A percentile compares a stretch with the other conserved stretches of the same genome.
Evolutionary conservation across 1,139 yeast species (phyloP).

Genomic region (Taphrina betulina): DNA sequence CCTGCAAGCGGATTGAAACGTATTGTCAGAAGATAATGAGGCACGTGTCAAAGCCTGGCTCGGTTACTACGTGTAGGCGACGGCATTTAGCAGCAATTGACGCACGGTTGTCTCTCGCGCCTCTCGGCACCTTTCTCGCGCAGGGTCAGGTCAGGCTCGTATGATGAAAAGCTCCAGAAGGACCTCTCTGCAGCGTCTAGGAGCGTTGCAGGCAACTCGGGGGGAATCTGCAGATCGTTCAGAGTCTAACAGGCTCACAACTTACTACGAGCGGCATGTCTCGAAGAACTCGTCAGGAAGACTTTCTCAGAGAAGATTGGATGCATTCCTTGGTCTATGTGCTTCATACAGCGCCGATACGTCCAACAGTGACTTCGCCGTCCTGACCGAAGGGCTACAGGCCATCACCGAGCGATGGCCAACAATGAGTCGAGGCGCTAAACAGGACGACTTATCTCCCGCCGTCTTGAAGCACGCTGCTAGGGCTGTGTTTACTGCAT

Average conservation of each 20-base stretch:
- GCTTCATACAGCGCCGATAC: neutral
- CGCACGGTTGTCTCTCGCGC: too few relatives aligned
- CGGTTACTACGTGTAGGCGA: too few relatives aligned
- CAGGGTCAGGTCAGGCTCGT: too few relatives aligned
- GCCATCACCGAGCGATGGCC: constrained; percentile 21
- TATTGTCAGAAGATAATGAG: too few relatives aligned
- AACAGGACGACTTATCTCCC: neutral
- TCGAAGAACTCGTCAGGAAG: neutral
- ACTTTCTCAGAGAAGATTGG: constrained; percentile 1
- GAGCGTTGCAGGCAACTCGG: too few relatives aligned
- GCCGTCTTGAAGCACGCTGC: constrained; percentile 4
- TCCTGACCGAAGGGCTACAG: neutral
- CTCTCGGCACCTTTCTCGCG: too few relatives aligned
- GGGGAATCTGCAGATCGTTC: too few relatives aligned
- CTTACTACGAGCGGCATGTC: constrained; percentile 14
- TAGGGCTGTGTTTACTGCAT: neutral
- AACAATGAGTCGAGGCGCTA: neutral
- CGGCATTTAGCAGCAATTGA: too few relatives aligned
- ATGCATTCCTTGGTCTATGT: constrained; percentile 10
- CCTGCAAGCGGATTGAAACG: too few relatives aligned
- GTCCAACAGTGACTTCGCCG: neutral
- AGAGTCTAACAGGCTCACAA: neutral
- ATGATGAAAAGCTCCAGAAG: too few relatives aligned
- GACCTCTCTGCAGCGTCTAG: too few relatives aligned
- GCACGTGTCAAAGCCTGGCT: too few relatives aligned